A percentile compares a stretch with the other conserved stretches of the same genome.
Conservation (phyloP, 768 basidiomycete species). For the Leccinum barrowsii region DNA sequence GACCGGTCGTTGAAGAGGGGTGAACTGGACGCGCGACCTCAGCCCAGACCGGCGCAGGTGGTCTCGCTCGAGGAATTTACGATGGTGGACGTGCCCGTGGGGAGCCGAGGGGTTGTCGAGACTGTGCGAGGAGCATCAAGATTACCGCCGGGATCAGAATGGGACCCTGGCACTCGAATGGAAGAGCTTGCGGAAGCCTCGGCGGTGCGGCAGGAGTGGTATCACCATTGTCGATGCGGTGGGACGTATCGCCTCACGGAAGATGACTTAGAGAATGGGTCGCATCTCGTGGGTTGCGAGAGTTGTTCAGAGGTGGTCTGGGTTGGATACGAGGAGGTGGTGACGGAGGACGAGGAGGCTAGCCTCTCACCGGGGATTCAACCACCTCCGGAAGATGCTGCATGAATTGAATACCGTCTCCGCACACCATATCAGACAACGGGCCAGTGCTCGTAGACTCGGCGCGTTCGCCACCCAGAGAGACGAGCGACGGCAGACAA, state of each 20-base stretch:
- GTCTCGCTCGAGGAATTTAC: slow-evolving; percentile 74
- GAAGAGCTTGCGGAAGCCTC: slow-evolving; percentile 21
- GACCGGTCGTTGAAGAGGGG: slow-evolving; percentile 33
- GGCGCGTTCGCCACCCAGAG: not conserved
- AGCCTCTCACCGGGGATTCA: too few species aligned
- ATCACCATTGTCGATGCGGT: slow-evolving; percentile 70
- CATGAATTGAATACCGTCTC: too few species aligned
- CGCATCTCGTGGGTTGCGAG: slow-evolving; percentile 68
- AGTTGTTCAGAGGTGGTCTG: slow-evolving; percentile 81
- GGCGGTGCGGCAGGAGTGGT: slow-evolving; percentile 39
- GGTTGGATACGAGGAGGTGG: slow-evolving; percentile 77
- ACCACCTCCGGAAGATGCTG: too few species aligned
- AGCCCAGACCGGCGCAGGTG: slow-evolving; percentile 69
- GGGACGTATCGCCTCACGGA: slow-evolving; percentile 57
- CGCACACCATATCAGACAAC: too few species aligned
- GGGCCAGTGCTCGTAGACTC: not conserved
- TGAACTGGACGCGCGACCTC: slow-evolving; percentile 4
- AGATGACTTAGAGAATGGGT: slow-evolving; percentile 62
- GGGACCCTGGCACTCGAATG: not conserved
- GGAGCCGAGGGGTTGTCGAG: not conserved
- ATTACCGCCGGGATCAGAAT: not conserved
- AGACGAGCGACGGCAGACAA: not conserved
- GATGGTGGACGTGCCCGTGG: not conserved
- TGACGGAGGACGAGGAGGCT: slow-evolving; percentile 23
- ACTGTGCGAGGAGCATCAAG: not conserved